Base-by-base conservation (phyloP, 306 rosid species). In the Comarum palustre region DNA sequence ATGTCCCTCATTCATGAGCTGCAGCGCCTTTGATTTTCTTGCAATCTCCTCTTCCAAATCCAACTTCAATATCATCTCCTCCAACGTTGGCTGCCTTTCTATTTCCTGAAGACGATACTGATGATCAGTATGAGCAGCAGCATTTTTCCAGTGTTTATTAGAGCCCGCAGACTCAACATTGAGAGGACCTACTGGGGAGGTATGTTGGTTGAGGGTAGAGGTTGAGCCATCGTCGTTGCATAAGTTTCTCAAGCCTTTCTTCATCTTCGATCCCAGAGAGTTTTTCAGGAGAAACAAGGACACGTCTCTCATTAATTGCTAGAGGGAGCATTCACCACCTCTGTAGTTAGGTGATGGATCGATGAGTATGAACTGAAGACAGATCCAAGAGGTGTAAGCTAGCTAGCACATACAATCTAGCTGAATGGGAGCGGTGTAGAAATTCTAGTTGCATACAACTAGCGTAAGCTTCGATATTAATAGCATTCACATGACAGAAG, bases 271-370 rank as follows among this genome's bases (percentile, higher is more conserved):
- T 71, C 93, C 93, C 6, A 93, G 48, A 46, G 85, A 75, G 78
- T 93, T 93, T 72, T 89, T 90, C 79, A 93, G 83, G 43, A 86
- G 83, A 83, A 90, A 84, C 59, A 93, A 88, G 16, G 96, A 89
- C 65, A 87, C 81, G 64, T 87, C 87, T 77, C 86, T 84, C 86
- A 84, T 79, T 31, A 68, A 54, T 62, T 2, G n/a, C n/a, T n/a
- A n/a, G n/a, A n/a, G n/a, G n/a, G n/a, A n/a, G 65, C n/a, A 12
- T 6, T 16, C 29, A 52, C 27, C 59, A 48, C 59, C 25, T 14
- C 29, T 22, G 13, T 17, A 24, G 60, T 15, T 8, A 54, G 31
- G 3, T 54, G 19, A 14, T 29, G 22, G 61, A 54, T 54, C 15
- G 32, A 54, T 8, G 1, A 2, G 31, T 34, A 57, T 25, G 36